Percentiles rank a stretch among this genome's conserved stretches.
Conservation (phyloP, 805 yeast genomes). For the Candida ortonii region DNA sequence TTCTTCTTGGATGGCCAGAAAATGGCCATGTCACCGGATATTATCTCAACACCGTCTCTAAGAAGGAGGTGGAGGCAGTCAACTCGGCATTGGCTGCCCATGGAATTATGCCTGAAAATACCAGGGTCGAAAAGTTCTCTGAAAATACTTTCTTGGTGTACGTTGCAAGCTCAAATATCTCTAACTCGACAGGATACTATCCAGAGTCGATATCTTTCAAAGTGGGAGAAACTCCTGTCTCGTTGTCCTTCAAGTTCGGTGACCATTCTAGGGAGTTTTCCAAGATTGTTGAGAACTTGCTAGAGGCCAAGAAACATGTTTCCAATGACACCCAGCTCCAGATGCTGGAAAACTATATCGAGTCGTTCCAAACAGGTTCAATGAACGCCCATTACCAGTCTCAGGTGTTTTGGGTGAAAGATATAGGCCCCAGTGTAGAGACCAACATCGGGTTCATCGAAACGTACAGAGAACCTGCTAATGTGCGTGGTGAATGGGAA, state of each 20-base stretch:
- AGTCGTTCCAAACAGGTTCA: constrained; percentile 76
- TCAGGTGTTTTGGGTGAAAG: constrained; percentile 85
- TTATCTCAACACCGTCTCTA: constrained; percentile 56
- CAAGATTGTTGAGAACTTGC: constrained; percentile 53
- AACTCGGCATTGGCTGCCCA: constrained; percentile 61
- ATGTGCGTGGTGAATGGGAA: constrained; percentile 93
- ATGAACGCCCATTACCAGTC: constrained; percentile 83
- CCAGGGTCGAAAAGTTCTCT: constrained; percentile 61
- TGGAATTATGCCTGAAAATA: constrained; percentile 74
- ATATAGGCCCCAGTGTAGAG: constrained; percentile 72
- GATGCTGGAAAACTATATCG: constrained; percentile 64
- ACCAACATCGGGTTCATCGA: constrained; percentile 89
- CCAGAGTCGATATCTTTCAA: constrained; percentile 44
- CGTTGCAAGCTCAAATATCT: constrained; percentile 63
- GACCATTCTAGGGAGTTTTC: constrained; percentile 70
- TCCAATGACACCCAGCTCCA: constrained; percentile 71
- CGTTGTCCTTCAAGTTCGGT: constrained; percentile 63
- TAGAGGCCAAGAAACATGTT: constrained; percentile 55
- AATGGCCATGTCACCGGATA: constrained; percentile 74
- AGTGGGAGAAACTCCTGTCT: constrained; percentile 40
- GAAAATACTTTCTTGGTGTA: constrained; percentile 51
- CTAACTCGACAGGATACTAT: constrained; percentile 54
- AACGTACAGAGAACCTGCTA: constrained; percentile 89
- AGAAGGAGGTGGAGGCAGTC: constrained; percentile 62
- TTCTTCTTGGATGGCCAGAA: constrained; percentile 74